Base-by-base conservation (phyloP, 2,329 filamentous ascomycete species). In the Fusarium scirpi region DNA sequence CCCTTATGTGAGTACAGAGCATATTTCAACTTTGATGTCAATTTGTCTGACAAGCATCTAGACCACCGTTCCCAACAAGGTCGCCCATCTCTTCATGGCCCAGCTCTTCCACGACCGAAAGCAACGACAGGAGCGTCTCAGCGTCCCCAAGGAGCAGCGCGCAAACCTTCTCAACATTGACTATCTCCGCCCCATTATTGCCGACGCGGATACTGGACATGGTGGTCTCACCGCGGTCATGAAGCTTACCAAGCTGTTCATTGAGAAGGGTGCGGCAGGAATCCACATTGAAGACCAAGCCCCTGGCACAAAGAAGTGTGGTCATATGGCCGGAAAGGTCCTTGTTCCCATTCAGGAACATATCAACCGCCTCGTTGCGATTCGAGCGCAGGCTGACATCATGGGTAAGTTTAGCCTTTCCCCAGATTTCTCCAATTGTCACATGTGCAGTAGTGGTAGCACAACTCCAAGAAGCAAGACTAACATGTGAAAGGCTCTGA, bases 61-160 rank as follows among this genome's bases (percentile, higher is more conserved):
- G 93, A 97, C 96, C 73, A 99, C 96, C 45, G 96, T 99, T 24
- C 96, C 96, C 55, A 97, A 98, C 87, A 99, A 99, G 84, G 96
- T 99, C 72, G 90, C 93, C 78, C 96, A 99, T 80, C 89, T 99
- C 55, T 99, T 97, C 89, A 94, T 97, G 90, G 95, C 96, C 16
- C 96, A 99, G 84, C 90, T 98, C 61, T 99, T 99, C 91, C 96
- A 99, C 84, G 96, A 99, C 87, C 93, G 96, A 78, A 99, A 99
- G 85, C 96, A 99, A 84, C 92, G 96, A 72, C 94, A 98, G 82
- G 96, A 98, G 82, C 94, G 96, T 64, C 84, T 98, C 55, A 92
- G 89, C 70, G 90, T 87, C 10, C 89, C 94, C 29, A 92, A 92
- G 79, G 84, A 87, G 25, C 86, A 94, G 78, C 93, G 96, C 60